A percentile compares a stretch with the other conserved stretches of the same genome.
Conservation (phyloP, 2,329 filamentous ascomycete species). For the Neofusicoccum laricinum region DNA sequence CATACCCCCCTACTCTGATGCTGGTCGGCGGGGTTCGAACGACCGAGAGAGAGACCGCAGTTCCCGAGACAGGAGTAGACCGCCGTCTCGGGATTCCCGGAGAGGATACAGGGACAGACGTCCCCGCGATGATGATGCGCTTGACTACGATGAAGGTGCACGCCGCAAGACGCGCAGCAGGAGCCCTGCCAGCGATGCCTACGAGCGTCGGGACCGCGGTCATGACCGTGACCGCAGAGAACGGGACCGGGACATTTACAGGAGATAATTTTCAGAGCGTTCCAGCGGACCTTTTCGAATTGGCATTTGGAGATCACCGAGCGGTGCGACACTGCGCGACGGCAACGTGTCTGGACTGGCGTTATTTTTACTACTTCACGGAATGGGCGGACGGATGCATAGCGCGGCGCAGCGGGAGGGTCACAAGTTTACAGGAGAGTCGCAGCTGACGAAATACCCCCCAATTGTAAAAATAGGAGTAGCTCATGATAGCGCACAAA, state of each 20-base stretch:
- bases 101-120: slow-evolving; percentile 26
- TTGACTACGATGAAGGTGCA: slow-evolving; percentile 26
- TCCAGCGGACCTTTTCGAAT: not conserved
- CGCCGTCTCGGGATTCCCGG: slow-evolving; percentile 31
- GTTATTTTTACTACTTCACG: not conserved
- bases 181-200: slow-evolving; percentile 31
- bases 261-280: not conserved
- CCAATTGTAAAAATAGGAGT: not conserved
- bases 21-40: slow-evolving; percentile 14
- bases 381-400: slow-evolving; percentile 12
- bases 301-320: not conserved
- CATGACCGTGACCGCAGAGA: slow-evolving; percentile 21
- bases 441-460: not conserved
- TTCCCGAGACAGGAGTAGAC: slow-evolving; percentile 27
- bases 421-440: not conserved
- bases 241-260: slow-evolving; percentile 12
- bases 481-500: not conserved
- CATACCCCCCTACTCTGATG: slow-evolving; percentile 41
- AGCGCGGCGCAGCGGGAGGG: slow-evolving; percentile 11
- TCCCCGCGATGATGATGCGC: slow-evolving; percentile 19
- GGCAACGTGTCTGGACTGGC: not conserved
- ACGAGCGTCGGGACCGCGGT: slow-evolving; percentile 23
- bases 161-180: slow-evolving; percentile 31
- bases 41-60: slow-evolving; percentile 33
- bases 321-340: not conserved